phyloP scores from a whole-genome alignment of 2,329 filamentous ascomycete species.

The Endothia cerciana region DNA sequence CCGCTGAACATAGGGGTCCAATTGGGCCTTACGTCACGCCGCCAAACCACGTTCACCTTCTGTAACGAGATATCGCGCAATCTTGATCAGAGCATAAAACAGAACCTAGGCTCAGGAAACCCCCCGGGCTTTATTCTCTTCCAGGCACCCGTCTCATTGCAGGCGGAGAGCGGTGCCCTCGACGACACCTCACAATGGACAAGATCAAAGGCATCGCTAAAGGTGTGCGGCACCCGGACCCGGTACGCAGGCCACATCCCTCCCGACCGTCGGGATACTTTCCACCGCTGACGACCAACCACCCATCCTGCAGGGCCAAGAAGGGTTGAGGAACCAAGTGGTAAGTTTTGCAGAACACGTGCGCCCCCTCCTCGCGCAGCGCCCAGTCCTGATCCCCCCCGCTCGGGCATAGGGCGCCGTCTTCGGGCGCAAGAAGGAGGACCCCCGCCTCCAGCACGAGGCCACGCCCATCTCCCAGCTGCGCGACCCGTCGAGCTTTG shows the following conservation, averaged over 20 bases:
- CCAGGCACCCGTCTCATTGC: background rate
- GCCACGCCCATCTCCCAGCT: constrained; percentile 52
- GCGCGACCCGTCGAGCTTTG: constrained; percentile 77
- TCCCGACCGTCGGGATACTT: background rate
- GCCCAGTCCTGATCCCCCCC: too few relatives aligned
- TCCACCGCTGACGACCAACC: background rate
- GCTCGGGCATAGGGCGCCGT: constrained; percentile 19
- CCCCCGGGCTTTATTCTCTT: background rate
- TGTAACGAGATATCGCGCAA: constrained; percentile 10
- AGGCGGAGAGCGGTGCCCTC: background rate
- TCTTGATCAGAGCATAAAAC: constrained; percentile 1
- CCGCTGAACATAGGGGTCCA: constrained; percentile 18
- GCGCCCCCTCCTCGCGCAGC: too few relatives aligned
- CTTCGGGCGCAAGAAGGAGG: constrained; percentile 21
- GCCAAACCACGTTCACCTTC: background rate
- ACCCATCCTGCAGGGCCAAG: constrained; percentile 17
- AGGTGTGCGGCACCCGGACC: constrained; percentile 58
- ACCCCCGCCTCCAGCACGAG: constrained; percentile 12
- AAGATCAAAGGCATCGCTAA: constrained; percentile 54
- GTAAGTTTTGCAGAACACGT: constrained; percentile 46
- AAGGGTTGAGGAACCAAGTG: constrained; percentile 47
- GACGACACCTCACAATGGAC: constrained; percentile 40
- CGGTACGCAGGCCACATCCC: constrained; percentile 31
- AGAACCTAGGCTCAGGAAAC: background rate
- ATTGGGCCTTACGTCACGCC: constrained; percentile 19